Conservation (phyloP, 495 filamentous ascomycete genomes). For the Trichoderma parareesei region DNA sequence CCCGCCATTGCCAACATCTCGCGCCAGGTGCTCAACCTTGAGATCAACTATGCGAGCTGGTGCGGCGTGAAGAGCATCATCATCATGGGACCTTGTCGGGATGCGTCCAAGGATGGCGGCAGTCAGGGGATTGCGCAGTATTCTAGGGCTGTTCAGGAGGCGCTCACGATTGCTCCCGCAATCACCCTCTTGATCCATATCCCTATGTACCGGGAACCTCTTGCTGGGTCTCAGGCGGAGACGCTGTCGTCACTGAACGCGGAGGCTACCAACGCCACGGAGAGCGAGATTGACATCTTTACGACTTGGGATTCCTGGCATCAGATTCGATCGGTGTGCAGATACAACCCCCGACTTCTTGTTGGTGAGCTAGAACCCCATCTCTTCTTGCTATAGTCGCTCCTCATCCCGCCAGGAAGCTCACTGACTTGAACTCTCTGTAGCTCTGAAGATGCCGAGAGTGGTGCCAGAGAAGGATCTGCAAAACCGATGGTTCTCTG, state of each 20-base stretch:
- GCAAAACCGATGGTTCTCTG: slow-evolving; percentile 87
- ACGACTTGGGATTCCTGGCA: slow-evolving; percentile 93
- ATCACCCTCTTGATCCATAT: slow-evolving; percentile 74
- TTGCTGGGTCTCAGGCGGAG: slow-evolving; percentile 31
- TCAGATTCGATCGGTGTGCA: slow-evolving; percentile 74
- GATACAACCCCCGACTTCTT: slow-evolving; percentile 70
- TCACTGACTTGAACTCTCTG: background rate
- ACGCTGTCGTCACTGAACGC: slow-evolving; percentile 29
- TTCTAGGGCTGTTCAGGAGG: slow-evolving; percentile 77
- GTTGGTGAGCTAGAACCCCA: slow-evolving; percentile 59
- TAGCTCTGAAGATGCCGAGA: slow-evolving; percentile 74
- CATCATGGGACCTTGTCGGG: slow-evolving; percentile 63
- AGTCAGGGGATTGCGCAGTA: slow-evolving; percentile 53
- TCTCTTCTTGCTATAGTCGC: background rate
- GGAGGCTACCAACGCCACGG: slow-evolving; percentile 16
- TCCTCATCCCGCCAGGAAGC: background rate
- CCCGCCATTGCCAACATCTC: slow-evolving; percentile 75
- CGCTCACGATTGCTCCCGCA: slow-evolving; percentile 60
- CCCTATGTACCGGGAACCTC: slow-evolving; percentile 59
- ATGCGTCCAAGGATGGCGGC: slow-evolving; percentile 26
- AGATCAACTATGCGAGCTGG: slow-evolving; percentile 91
- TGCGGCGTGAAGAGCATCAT: slow-evolving; percentile 80
- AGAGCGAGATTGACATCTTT: slow-evolving; percentile 51
- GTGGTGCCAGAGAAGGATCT: slow-evolving; percentile 64
- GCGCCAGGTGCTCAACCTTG: slow-evolving; percentile 78